Evolutionary conservation across 441 rosid genomes (phyloP).

Genomic region (Brassica balearica): DNA sequence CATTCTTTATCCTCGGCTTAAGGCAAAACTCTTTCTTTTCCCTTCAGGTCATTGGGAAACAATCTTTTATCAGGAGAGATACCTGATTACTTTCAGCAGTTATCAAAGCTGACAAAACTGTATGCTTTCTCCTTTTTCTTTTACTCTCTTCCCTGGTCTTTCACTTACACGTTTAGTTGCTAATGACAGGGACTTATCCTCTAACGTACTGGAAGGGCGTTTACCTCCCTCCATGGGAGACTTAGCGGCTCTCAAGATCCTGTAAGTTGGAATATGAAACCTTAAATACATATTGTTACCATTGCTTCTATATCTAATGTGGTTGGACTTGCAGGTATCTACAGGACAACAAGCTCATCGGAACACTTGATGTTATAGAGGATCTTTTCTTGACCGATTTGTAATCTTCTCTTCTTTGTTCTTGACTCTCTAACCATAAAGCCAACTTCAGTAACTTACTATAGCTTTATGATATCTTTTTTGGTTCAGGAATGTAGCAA

Average conservation of each 20-base stretch:
- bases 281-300: not conserved
- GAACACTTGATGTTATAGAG: conserved; percentile 77
- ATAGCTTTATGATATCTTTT: conserved; percentile 25
- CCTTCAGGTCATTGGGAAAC: conserved; percentile 66
- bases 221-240: conserved; percentile 37
- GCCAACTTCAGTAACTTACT: conserved; percentile 37
- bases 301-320: conserved; percentile 20
- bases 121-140: conserved; percentile 41
- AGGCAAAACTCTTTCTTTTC: not conserved
- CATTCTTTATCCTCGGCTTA: too few relatives aligned
- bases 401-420: conserved; percentile 48
- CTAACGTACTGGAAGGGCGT: too few relatives aligned
- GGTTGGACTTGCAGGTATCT: conserved; percentile 63
- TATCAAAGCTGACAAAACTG: conserved; percentile 65
- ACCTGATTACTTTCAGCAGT: conserved; percentile 76
- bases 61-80: conserved; percentile 72
- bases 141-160: conserved; percentile 6
- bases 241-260: conserved; percentile 57
- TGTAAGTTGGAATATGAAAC: conserved; percentile 51
- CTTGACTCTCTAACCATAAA: conserved; percentile 24
- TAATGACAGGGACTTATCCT: too few relatives aligned
- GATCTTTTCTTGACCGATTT: conserved; percentile 77
- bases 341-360: conserved; percentile 81
- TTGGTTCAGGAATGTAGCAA: conserved; percentile 72
- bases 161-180: conserved; percentile 1